Conservation (phyloP, 1,284 basidiomycete genomes). For the Ganoderma resinaceum region DNA sequence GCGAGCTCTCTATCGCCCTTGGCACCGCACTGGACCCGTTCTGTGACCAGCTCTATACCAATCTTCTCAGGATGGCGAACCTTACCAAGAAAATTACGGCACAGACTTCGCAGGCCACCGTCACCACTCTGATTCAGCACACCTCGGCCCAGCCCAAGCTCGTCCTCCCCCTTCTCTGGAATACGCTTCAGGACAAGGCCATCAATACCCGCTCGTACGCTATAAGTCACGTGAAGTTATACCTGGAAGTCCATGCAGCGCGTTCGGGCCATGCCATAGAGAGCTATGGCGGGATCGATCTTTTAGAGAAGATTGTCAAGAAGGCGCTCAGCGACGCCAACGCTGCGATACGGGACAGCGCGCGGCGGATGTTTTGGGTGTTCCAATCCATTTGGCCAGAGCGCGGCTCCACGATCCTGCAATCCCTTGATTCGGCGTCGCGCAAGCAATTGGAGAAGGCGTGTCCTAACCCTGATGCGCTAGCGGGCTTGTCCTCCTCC, state of each 20-base stretch:
- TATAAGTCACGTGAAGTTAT: slow-evolving; percentile 74
- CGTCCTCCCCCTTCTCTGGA: slow-evolving; percentile 77
- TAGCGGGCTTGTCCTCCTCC: slow-evolving; percentile 48
- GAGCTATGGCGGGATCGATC: slow-evolving; percentile 66
- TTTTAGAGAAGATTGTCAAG: slow-evolving; percentile 75
- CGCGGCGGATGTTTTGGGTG: slow-evolving; percentile 82
- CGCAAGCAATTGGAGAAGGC: slow-evolving; percentile 89
- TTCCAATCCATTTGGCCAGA: slow-evolving; percentile 83
- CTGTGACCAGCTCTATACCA: slow-evolving; percentile 77
- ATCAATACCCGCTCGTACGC: slow-evolving; percentile 79
- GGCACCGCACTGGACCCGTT: slow-evolving; percentile 79
- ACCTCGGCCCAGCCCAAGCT: slow-evolving; percentile 78
- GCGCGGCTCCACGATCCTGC: slow-evolving; percentile 68
- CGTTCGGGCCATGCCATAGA: slow-evolving; percentile 73
- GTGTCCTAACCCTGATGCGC: slow-evolving; percentile 64
- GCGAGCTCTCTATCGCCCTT: slow-evolving; percentile 77
- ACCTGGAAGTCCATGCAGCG: slow-evolving; percentile 74
- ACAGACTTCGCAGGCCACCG: slow-evolving; percentile 82
- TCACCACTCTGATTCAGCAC: slow-evolving; percentile 73
- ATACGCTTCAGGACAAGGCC: slow-evolving; percentile 85
- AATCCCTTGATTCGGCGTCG: slow-evolving; percentile 71
- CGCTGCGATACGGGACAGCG: slow-evolving; percentile 78
- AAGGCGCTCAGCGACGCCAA: slow-evolving; percentile 83
- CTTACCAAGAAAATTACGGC: slow-evolving; percentile 97
- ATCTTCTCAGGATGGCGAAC: slow-evolving; percentile 87